phyloP scores from a whole-genome alignment of 371 early-diverging fungal species.

The Mucor racemosus region DNA sequence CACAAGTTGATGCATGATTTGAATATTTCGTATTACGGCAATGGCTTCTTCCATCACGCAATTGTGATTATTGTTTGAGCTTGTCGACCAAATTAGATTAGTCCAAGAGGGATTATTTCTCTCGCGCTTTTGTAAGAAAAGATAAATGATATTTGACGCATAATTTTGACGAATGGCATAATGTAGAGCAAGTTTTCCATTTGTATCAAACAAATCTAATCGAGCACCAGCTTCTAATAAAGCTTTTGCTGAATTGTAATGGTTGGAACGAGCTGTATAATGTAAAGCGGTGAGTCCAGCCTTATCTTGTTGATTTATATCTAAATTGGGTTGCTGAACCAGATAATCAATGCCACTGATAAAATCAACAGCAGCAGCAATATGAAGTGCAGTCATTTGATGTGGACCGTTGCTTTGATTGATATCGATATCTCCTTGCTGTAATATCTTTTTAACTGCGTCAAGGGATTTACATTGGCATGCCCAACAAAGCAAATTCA shows the following conservation, averaged over 20 bases:
- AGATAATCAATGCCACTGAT: conserved; percentile 20
- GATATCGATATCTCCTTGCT: conserved; percentile 39
- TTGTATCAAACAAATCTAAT: conserved; percentile 52
- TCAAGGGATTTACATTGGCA: conserved; percentile 17
- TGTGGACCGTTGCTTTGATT: conserved; percentile 39
- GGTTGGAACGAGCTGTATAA: conserved; percentile 29
- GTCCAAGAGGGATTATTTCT: conserved; percentile 11
- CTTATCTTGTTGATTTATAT: conserved; percentile 62
- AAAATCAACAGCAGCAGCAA: conserved; percentile 25
- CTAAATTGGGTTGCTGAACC: conserved; percentile 32
- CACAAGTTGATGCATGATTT: conserved; percentile 23
- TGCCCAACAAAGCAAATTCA: conserved; percentile 19
- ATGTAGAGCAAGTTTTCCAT: conserved; percentile 67
- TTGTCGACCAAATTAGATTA: conserved; percentile 12
- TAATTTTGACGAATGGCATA: conserved; percentile 35
- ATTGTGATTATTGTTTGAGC: not conserved
- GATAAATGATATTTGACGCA: conserved; percentile 59
- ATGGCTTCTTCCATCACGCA: conserved; percentile 26
- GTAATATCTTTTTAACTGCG: conserved; percentile 23
- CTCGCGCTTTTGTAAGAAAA: conserved; percentile 37
- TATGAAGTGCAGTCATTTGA: conserved; percentile 42
- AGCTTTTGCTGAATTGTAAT: not conserved
- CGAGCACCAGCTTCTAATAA: conserved; percentile 42
- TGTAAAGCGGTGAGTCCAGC: conserved; percentile 60
- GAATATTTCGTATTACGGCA: conserved; percentile 32